Conservation (phyloP, 2,329 filamentous ascomycete species). For the Metarhizium album region DNA sequence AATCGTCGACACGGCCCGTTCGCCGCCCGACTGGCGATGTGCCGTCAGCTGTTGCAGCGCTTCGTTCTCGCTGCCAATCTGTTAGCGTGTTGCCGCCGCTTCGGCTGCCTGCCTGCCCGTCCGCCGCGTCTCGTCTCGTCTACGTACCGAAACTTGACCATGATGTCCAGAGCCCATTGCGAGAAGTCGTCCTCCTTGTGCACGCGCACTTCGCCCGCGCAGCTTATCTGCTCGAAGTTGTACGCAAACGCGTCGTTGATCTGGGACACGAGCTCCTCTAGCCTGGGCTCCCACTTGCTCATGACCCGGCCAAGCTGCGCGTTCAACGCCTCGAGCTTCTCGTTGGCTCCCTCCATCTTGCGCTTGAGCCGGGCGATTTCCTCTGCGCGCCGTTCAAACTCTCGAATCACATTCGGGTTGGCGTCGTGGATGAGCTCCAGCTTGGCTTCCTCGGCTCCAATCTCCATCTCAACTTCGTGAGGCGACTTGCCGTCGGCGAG, state of each 20-base stretch:
- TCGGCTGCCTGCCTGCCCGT: background rate
- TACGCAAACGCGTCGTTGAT: slow-evolving; percentile 88
- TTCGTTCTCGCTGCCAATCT: slow-evolving; percentile 56
- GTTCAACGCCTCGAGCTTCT: slow-evolving; percentile 43
- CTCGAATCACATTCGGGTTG: slow-evolving; percentile 62
- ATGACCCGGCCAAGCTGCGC: slow-evolving; percentile 55
- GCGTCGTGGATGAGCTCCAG: slow-evolving; percentile 73
- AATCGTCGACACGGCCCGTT: slow-evolving; percentile 91
- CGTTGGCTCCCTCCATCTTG: slow-evolving; percentile 43
- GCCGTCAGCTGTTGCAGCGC: slow-evolving; percentile 75
- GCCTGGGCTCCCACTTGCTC: slow-evolving; percentile 67
- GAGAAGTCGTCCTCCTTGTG: slow-evolving; percentile 92
- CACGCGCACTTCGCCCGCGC: slow-evolving; percentile 80
- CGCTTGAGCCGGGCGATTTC: slow-evolving; percentile 57
- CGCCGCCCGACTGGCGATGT: slow-evolving; percentile 91
- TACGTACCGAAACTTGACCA: slow-evolving; percentile 81
- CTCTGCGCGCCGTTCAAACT: slow-evolving; percentile 62
- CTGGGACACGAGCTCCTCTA: slow-evolving; percentile 65
- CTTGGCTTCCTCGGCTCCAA: slow-evolving; percentile 61
- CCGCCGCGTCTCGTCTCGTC: background rate
- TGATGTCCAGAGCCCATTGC: slow-evolving; percentile 85
- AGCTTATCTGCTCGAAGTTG: slow-evolving; percentile 90
- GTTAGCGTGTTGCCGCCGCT: background rate
- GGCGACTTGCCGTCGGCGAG: slow-evolving; percentile 39
- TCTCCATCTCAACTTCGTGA: slow-evolving; percentile 60